Evolutionary conservation across 177 flowering plant species (phyloP), one percentile per base, ranked within the genome.

Genomic region (Vitis hybrid): DNA sequence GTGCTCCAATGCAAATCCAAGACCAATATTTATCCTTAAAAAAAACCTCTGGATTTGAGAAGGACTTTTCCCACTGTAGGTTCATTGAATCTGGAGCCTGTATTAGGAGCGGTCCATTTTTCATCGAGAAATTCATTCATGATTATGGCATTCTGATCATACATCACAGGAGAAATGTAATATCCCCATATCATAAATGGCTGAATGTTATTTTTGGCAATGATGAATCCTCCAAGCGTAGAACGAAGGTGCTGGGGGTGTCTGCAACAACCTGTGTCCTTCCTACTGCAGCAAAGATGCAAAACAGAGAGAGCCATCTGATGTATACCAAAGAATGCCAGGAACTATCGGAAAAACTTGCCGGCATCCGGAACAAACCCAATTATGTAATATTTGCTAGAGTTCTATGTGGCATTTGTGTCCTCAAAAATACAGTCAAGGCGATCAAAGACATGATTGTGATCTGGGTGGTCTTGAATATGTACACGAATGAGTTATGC

Each of bases 161-260:
- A 88, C 88, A 81, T 86, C 90, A 86, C 82, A 32, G 92, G 98
- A 56, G 98, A 94, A 62, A 74, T 48, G 68, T 91, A 94, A 71
- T 88, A 94, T 55, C 89, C 97, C 98, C 97, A 94, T 19, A 77
- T 80, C 97, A 93, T 87, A 88, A 88, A 94, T 69, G 91, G 84
- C 27, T 64, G 57, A 71, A 92, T 83, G 71, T 73, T 67, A 92
- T 97, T 78, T 87, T 82, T 94, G 35, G 97, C 76, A 56, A 92
- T 74, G 21, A 94, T 83, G 64, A 87, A 92, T 54, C 98, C 98
- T 77, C 98, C 97, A 49, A 92, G 88, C 11, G 85, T 79, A 77
- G 75, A 35, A 87, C 56, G 69, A 91, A 88, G 60, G 84, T 84
- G 6, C 91, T 92, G 12, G 88, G 67, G 7, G 97, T 82, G 70